Evolutionary conservation across 2,329 filamentous ascomycete genomes (phyloP).

Genomic region (Daldinia sp.): DNA sequence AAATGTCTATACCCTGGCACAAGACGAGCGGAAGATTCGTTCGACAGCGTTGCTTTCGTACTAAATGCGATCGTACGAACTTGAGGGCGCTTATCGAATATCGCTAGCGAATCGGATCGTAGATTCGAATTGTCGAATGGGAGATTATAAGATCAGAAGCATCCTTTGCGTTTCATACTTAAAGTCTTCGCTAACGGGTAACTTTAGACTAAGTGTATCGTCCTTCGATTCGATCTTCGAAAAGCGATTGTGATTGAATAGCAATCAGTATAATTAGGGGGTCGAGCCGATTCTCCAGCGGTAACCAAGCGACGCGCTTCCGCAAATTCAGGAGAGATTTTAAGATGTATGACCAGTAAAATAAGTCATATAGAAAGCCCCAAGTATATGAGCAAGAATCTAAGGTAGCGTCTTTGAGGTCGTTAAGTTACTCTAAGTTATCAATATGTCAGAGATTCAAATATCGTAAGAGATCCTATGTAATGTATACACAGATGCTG

Average conservation of each 20-base stretch:
- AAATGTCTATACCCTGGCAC: slow-evolving; percentile 31
- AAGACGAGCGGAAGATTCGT: slow-evolving; percentile 24
- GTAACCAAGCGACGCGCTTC: slow-evolving; percentile 21
- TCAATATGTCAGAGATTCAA: slow-evolving; percentile 26
- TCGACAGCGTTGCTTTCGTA: slow-evolving; percentile 20
- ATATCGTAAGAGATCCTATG: slow-evolving; percentile 8
- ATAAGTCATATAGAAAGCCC: slow-evolving; percentile 18
- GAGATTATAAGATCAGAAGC: slow-evolving; percentile 31
- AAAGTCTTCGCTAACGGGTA: slow-evolving; percentile 14
- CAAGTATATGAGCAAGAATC: slow-evolving; percentile 25
- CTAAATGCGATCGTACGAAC: slow-evolving; percentile 23
- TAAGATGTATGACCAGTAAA: slow-evolving; percentile 8
- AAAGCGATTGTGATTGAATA: slow-evolving; percentile 18
- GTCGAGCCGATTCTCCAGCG: slow-evolving; percentile 19
- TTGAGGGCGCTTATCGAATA: slow-evolving; percentile 18
- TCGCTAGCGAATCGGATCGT: slow-evolving; percentile 24
- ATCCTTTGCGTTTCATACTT: slow-evolving; percentile 40
- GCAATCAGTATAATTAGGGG: slow-evolving; percentile 20
- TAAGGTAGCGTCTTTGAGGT: slow-evolving; percentile 16
- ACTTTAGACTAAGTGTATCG: slow-evolving; percentile 13
- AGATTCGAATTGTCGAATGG: slow-evolving; percentile 24
- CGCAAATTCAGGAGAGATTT: slow-evolving; percentile 13
- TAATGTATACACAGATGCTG: slow-evolving; percentile 11
- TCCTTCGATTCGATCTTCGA: slow-evolving; percentile 9
- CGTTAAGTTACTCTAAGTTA: slow-evolving; percentile 19